These are phyloP conservation scores for Vitis amurensis DNA, from an alignment of 164 flowering plant species.

Conservation along the genomic window DNA sequence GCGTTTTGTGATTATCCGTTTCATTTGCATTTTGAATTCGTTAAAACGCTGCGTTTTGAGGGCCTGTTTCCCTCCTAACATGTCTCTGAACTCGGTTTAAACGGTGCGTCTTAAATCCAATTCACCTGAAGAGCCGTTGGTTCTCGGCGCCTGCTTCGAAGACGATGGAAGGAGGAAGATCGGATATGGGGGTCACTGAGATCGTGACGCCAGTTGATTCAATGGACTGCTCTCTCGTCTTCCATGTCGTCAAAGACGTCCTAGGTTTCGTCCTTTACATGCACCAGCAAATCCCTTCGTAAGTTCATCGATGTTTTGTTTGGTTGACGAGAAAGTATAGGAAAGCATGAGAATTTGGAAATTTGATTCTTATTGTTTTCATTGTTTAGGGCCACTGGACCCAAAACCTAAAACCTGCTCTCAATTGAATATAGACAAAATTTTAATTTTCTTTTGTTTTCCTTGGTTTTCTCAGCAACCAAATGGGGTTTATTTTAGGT, in stretches of 20 bases:
- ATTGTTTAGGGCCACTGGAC: no score
- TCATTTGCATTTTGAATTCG: no score
- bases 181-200: slow-evolving; percentile 41
- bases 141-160: no score
- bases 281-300: slow-evolving; percentile 99
- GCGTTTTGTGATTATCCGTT: no score
- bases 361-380: background rate
- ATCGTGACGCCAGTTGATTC: slow-evolving; percentile 42
- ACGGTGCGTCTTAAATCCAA: no score
- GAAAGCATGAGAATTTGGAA: background rate
- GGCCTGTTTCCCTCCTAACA: no score
- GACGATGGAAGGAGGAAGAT: slow-evolving; percentile 32
- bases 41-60: no score
- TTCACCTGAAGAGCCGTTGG: no score
- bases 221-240: slow-evolving; percentile 49
- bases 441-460: background rate
- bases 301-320: slow-evolving; percentile 13
- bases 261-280: slow-evolving; percentile 80
- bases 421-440: no score
- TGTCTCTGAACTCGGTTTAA: no score
- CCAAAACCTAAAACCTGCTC: no score
- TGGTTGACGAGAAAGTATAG: background rate
- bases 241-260: slow-evolving; percentile 67
- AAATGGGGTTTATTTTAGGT: background rate
- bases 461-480: background rate